Evolutionary conservation across 1,139 yeast genomes (phyloP).

Genomic region (Debaryomyces sp.): DNA sequence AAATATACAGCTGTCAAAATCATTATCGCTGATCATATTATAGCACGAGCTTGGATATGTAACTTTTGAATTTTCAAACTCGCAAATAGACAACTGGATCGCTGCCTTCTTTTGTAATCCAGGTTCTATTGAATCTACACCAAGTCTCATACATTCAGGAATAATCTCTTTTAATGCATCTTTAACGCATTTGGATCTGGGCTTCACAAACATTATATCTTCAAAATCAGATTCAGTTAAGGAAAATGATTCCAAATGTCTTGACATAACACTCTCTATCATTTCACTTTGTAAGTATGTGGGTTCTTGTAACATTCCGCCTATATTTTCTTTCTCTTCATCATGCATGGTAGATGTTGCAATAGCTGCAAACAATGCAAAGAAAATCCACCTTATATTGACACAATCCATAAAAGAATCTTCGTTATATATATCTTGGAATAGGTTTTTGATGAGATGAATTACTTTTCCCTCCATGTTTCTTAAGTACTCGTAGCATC

Average conservation of each 20-base stretch:
- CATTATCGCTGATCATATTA: conserved; percentile 12
- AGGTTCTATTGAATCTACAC: conserved; percentile 35
- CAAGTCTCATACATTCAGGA: conserved; percentile 30
- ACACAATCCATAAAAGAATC: not conserved
- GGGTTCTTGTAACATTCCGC: not conserved
- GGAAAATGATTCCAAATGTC: not conserved
- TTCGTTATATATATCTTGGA: too few species aligned
- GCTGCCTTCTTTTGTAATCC: conserved; percentile 41
- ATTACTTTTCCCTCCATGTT: not conserved
- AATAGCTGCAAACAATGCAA: not conserved
- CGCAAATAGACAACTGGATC: conserved; percentile 54
- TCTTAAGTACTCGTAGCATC: not conserved
- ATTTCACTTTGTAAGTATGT: not conserved
- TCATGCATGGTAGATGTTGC: not conserved
- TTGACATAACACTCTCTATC: not conserved
- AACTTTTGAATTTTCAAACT: conserved; percentile 49
- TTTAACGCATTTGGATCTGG: conserved; percentile 24
- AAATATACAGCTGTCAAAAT: conserved; percentile 37
- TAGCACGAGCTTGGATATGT: conserved; percentile 37
- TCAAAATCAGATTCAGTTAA: conserved; percentile 4
- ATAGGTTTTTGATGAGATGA: too few species aligned
- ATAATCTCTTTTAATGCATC: conserved; percentile 30
- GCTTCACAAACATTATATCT: conserved; percentile 2
- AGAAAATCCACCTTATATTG: not conserved
- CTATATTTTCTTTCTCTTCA: not conserved